Evolutionary conservation across 257 asterid species (phyloP).

Genomic region (Plantago ovata): DNA sequence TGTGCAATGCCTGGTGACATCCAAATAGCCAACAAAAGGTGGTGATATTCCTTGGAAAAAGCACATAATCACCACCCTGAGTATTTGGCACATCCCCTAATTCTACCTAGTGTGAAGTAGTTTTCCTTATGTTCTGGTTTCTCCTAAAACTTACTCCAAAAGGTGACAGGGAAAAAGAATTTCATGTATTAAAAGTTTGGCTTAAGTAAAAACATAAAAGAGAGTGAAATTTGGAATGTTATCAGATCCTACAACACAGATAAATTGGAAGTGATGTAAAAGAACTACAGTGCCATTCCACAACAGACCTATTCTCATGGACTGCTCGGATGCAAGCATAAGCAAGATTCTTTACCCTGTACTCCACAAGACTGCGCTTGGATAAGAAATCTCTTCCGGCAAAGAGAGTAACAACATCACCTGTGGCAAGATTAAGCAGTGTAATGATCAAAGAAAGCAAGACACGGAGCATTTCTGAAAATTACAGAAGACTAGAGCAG

Average conservation of each 20-base stretch:
- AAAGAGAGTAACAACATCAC: conserved; percentile 59
- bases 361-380: conserved; percentile 56
- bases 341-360: conserved; percentile 69
- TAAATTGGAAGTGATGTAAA: conserved; percentile 7
- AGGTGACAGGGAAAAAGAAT: too few relatives aligned
- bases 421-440: conserved; percentile 34
- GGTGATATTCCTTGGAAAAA: too few relatives aligned
- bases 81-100: too few relatives aligned
- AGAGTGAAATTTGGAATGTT: conserved; percentile 12
- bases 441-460: conserved; percentile 10
- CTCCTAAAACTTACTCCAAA: too few relatives aligned
- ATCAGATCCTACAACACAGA: conserved; percentile 11
- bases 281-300: conserved; percentile 7
- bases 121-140: too few relatives aligned
- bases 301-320: conserved; percentile 70
- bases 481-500: conserved; percentile 1
- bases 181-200: too few relatives aligned
- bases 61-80: too few relatives aligned
- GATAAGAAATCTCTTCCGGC: conserved; percentile 56
- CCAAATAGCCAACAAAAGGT: too few relatives aligned
- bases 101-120: too few relatives aligned
- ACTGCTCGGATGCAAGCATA: conserved; percentile 68
- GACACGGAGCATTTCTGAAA: not conserved
- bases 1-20: too few relatives aligned
- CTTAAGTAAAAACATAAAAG: not conserved